These are phyloP conservation scores for Croton laevigatus DNA, from an alignment of 441 rosid species.

Conservation along the genomic window DNA sequence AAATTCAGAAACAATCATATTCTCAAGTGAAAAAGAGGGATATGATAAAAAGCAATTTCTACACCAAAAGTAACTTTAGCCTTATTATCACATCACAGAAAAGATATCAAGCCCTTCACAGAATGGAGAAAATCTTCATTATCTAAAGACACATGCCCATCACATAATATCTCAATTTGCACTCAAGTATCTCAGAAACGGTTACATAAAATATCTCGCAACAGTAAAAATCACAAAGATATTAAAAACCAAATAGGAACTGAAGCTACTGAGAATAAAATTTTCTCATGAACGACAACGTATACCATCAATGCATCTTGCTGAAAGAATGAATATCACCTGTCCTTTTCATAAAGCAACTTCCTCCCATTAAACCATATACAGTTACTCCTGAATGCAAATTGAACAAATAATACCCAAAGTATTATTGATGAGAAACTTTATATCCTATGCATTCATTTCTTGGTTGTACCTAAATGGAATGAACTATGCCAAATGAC, in stretches of 20 bases:
- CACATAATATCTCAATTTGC: too few relatives aligned
- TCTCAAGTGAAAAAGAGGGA: not conserved
- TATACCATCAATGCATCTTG: not conserved
- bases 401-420: not conserved
- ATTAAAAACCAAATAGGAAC: not conserved
- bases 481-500: not conserved
- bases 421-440: too few relatives aligned
- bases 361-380: not conserved
- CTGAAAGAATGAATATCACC: not conserved
- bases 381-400: not conserved
- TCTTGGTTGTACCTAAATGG: too few relatives aligned
- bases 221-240: not conserved
- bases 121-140: too few relatives aligned
- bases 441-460: not conserved
- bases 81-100: not conserved
- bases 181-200: not conserved
- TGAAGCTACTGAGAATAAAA: not conserved
- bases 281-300: not conserved
- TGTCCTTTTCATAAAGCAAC: not conserved
- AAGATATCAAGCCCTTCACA: not conserved
- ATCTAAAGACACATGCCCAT: too few relatives aligned
- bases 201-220: not conserved
- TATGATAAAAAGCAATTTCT: not conserved
- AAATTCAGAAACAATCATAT: constrained; percentile 6
- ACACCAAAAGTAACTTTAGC: not conserved